phyloP scores from a whole-genome alignment of 352 stramenopile genomes.

The Globisporangium middletonii region DNA sequence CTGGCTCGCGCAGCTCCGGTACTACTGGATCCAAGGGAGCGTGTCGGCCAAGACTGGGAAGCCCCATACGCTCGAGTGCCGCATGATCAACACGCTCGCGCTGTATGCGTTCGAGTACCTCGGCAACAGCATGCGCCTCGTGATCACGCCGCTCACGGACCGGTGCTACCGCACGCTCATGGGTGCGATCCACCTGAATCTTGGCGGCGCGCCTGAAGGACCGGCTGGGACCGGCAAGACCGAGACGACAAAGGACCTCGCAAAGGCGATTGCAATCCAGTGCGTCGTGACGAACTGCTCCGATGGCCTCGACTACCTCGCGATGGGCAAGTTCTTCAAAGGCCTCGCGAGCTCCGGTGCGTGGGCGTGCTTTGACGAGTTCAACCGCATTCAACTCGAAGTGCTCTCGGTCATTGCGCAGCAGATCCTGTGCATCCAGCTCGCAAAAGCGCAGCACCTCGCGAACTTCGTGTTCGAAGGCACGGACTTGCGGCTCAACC shows the following conservation, averaged over 20 bases:
- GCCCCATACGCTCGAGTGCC: constrained; percentile 78
- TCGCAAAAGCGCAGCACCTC: constrained; percentile 75
- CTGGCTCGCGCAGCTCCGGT: constrained; percentile 91
- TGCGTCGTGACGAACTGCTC: constrained; percentile 93
- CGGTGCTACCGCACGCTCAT: constrained; percentile 91
- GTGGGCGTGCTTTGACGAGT: constrained; percentile 92
- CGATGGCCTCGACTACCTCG: constrained; percentile 85
- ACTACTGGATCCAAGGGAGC: constrained; percentile 87
- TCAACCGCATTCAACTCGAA: constrained; percentile 92
- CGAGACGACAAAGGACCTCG: constrained; percentile 91
- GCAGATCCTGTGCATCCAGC: constrained; percentile 90
- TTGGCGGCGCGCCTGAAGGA: constrained; percentile 86
- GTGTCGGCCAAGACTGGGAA: constrained; percentile 85
- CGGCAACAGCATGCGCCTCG: constrained; percentile 87
- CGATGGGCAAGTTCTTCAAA: constrained; percentile 95
- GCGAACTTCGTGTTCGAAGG: constrained; percentile 90
- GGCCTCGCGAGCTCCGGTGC: constrained; percentile 85
- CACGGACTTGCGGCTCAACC: constrained; percentile 84
- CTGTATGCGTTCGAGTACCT: constrained; percentile 93
- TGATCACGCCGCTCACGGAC: constrained; percentile 92
- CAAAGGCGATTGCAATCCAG: constrained; percentile 90
- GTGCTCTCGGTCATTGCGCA: constrained; percentile 91
- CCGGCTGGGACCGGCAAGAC: constrained; percentile 90
- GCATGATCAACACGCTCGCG: constrained; percentile 92
- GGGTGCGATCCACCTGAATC: constrained; percentile 87